A percentile compares a stretch with the other conserved stretches of the same genome.
phyloP scores from a whole-genome alignment of 805 yeast genomes.

The Candida sphagnicola region DNA sequence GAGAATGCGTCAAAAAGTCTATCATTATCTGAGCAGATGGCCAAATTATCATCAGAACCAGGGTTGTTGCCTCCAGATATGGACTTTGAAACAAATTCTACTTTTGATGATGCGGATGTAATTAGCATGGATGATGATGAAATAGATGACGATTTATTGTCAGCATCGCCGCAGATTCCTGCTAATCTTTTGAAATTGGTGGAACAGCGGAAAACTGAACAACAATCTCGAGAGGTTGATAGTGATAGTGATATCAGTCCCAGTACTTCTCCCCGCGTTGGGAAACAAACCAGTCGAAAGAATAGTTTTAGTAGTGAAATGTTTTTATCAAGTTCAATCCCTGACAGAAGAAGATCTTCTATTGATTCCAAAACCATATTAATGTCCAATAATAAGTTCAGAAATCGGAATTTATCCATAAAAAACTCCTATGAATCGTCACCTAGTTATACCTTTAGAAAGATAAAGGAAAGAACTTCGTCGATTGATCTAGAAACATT shows the following conservation, averaged over 20 bases:
- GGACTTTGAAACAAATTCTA: conserved; percentile 13
- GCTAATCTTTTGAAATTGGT: conserved; percentile 53
- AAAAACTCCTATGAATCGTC: conserved; percentile 4
- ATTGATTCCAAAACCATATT: conserved; percentile 27
- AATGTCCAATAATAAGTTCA: conserved; percentile 15
- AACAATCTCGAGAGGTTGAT: conserved; percentile 18
- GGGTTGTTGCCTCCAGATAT: not conserved
- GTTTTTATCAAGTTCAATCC: conserved; percentile 11
- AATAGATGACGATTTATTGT: conserved; percentile 41
- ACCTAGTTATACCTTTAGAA: conserved; percentile 5
- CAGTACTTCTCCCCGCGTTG: conserved; percentile 26
- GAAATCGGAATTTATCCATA: conserved; percentile 10
- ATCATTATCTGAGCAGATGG: not conserved
- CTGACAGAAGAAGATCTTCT: conserved; percentile 29
- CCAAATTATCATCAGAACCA: not conserved
- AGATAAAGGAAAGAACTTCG: conserved; percentile 4
- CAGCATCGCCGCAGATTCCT: conserved; percentile 70
- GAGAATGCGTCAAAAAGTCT: not conserved
- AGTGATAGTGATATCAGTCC: conserved; percentile 23
- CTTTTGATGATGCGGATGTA: conserved; percentile 21
- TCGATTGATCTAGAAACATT: conserved; percentile 8
- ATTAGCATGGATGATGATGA: conserved; percentile 37
- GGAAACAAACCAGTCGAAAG: conserved; percentile 13
- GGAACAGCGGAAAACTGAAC: conserved; percentile 43
- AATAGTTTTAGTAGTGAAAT: conserved; percentile 19